These are phyloP conservation scores for Cytospora leucostoma DNA, from an alignment of 2,329 filamentous ascomycete genomes.

Conservation along the genomic window DNA sequence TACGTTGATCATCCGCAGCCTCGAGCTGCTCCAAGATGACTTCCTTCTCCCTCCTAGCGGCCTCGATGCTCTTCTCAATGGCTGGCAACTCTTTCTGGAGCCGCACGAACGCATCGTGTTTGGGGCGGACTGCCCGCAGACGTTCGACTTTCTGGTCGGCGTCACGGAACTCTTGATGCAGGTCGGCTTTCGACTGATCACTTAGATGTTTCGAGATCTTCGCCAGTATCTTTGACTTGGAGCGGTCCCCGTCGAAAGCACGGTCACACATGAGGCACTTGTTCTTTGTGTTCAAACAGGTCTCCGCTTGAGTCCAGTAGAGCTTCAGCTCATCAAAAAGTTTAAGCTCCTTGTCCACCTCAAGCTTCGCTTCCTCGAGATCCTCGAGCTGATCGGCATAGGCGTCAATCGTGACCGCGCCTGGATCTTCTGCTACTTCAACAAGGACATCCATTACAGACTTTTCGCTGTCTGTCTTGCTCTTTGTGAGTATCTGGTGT, in stretches of 20 bases:
- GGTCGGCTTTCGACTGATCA: constrained; percentile 61
- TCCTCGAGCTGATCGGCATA: constrained; percentile 53
- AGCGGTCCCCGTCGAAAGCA: constrained; percentile 58
- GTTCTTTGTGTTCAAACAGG: constrained; percentile 66
- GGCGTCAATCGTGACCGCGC: constrained; percentile 50
- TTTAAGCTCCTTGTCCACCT: constrained; percentile 67
- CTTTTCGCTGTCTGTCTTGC: constrained; percentile 62
- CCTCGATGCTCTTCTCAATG: constrained; percentile 60
- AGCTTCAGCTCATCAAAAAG: constrained; percentile 69
- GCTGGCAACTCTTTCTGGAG: constrained; percentile 71
- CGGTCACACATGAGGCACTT: constrained; percentile 77
- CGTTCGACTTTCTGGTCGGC: constrained; percentile 49
- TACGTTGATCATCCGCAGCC: constrained; percentile 66
- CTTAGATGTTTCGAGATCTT: constrained; percentile 66
- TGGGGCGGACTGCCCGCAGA: constrained; percentile 63
- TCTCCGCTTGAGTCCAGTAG: constrained; percentile 71
- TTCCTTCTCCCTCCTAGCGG: constrained; percentile 60
- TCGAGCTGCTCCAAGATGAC: constrained; percentile 63
- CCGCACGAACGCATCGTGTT: constrained; percentile 74
- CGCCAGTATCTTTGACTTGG: constrained; percentile 62
- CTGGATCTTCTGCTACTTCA: constrained; percentile 42
- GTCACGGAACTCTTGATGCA: constrained; percentile 37
- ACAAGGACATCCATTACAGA: constrained; percentile 54
- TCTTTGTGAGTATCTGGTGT: constrained; percentile 63
- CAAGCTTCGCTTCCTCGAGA: constrained; percentile 57